phyloP scores from a whole-genome alignment of 192 early-diverging fungal species.

The Ambispora gerdemannii region DNA sequence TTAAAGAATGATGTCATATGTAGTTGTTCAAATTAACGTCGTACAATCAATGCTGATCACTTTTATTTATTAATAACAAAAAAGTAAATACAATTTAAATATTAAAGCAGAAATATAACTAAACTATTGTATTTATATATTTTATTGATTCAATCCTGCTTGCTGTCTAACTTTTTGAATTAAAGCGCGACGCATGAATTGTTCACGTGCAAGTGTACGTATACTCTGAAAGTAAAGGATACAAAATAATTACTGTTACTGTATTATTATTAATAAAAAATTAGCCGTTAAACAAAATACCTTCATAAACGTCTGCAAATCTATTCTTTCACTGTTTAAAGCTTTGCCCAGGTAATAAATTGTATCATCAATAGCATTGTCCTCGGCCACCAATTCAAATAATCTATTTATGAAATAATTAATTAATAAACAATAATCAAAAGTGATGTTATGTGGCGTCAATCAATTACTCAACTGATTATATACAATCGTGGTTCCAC shows the following conservation, averaged over 20 bases:
- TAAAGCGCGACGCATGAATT: constrained; percentile 84
- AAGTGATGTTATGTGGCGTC: constrained; percentile 23
- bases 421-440: neutral
- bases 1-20: too few relatives aligned
- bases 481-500: constrained; percentile 60
- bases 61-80: too few relatives aligned
- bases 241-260: too few relatives aligned
- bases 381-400: constrained; percentile 83
- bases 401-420: constrained; percentile 52
- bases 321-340: constrained; percentile 70
- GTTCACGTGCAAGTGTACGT: constrained; percentile 77
- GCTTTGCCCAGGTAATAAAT: constrained; percentile 80
- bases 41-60: too few relatives aligned
- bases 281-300: too few relatives aligned
- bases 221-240: constrained; percentile 49
- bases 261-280: too few relatives aligned
- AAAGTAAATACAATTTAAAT: too few relatives aligned
- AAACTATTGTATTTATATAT: too few relatives aligned
- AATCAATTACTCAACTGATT: constrained; percentile 54
- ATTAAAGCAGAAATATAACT: too few relatives aligned
- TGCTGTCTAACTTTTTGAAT: constrained; percentile 63
- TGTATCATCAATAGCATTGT: constrained; percentile 84
- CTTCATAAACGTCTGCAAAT: constrained; percentile 76
- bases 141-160: constrained; percentile 34
- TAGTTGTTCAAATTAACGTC: too few relatives aligned